Conservation (phyloP, 73 alveolate species). For the Paramecium octaurelia region DNA sequence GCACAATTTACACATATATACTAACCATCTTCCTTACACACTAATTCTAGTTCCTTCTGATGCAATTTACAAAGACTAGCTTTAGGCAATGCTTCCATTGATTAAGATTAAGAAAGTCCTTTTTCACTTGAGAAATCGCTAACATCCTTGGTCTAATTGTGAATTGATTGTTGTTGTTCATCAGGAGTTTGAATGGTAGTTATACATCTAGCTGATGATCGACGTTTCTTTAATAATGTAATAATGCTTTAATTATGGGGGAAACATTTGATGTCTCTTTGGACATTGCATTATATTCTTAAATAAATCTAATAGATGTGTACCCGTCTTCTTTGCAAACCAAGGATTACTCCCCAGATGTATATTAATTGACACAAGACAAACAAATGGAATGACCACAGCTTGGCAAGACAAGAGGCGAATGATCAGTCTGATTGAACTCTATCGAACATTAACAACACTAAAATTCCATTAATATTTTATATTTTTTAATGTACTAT, state of each 20-base stretch:
- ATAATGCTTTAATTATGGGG: not conserved
- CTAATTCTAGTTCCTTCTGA: conserved; percentile 73
- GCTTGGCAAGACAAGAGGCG: not conserved
- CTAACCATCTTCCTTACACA: conserved; percentile 81
- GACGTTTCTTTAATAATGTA: not conserved
- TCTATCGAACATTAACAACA: conserved; percentile 1
- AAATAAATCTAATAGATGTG: not conserved
- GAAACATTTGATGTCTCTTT: not conserved
- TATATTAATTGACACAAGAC: not conserved
- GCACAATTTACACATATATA: conserved; percentile 89
- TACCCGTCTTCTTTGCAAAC: conserved; percentile 32
- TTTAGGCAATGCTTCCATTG: not conserved
- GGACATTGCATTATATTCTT: not conserved
- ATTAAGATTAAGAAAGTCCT: not conserved
- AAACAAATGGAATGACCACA: conserved; percentile 22
- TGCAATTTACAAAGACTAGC: conserved; percentile 27
- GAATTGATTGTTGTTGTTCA: not conserved
- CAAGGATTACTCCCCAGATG: not conserved
- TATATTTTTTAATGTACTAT: not conserved
- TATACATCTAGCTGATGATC: not conserved
- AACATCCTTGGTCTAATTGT: not conserved
- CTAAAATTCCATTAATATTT: not conserved
- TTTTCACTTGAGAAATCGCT: not conserved
- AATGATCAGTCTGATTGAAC: not conserved
- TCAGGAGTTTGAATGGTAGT: not conserved